Percentiles rank a stretch among this genome's conserved stretches.
phyloP scores from a whole-genome alignment of 305 asterid species.

The Fraxinus greggii region DNA sequence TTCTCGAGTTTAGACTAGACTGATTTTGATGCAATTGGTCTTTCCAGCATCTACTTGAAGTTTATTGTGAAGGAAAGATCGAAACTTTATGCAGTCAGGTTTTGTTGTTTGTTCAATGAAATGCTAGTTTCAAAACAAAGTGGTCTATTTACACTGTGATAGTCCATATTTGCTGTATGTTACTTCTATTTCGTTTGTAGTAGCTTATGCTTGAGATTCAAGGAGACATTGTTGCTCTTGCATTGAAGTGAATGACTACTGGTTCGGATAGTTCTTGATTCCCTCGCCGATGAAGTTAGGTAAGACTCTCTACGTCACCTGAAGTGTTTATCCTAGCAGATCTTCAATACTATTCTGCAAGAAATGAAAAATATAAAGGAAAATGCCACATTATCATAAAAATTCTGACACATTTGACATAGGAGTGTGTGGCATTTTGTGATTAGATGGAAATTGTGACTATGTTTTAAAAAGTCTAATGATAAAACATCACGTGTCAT shows the following conservation, averaged over 20 bases:
- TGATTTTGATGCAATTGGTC: not conserved
- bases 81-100: not conserved
- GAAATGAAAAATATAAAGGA: not conserved
- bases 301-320: not conserved
- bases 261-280: not conserved
- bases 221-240: not conserved
- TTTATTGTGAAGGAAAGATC: not conserved
- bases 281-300: not conserved
- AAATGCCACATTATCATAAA: too few relatives aligned
- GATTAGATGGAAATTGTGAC: too few relatives aligned
- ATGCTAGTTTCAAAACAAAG: not conserved
- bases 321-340: not conserved
- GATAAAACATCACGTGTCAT: too few relatives aligned
- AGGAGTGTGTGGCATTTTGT: too few relatives aligned
- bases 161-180: not conserved
- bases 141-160: not conserved
- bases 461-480: too few relatives aligned
- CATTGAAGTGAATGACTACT: not conserved
- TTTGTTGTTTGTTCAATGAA: not conserved
- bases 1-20: not conserved
- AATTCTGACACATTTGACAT: too few relatives aligned
- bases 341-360: not conserved
- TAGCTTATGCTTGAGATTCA: not conserved
- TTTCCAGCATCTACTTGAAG: not conserved
- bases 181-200: not conserved